Percentiles rank a stretch among this genome's conserved stretches.
Evolutionary conservation across 495 filamentous ascomycete species (phyloP).

Genomic region (Rusavskia elegans): DNA sequence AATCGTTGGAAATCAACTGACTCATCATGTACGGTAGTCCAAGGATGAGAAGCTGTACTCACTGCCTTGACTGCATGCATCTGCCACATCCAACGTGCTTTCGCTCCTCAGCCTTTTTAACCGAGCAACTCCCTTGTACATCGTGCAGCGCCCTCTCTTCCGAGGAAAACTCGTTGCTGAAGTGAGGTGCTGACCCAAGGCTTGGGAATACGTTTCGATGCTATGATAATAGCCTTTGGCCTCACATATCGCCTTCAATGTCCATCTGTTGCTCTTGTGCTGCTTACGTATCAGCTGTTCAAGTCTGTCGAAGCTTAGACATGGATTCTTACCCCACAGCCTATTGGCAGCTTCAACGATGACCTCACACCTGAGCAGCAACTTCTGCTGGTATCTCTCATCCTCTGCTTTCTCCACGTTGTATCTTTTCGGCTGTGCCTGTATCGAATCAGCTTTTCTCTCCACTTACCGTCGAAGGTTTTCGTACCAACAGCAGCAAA

Average conservation of each 20-base stretch:
- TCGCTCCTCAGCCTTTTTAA: too few species aligned
- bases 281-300: not conserved
- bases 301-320: not conserved
- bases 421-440: constrained; percentile 48
- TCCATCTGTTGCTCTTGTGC: not conserved
- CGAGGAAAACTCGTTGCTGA: too few species aligned
- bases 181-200: not conserved
- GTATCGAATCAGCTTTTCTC: constrained; percentile 17
- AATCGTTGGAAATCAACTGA: too few species aligned
- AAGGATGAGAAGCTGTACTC: too few species aligned
- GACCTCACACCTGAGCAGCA: constrained; percentile 49
- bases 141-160: too few species aligned
- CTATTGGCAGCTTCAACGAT: constrained; percentile 57
- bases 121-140: too few species aligned
- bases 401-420: constrained; percentile 43
- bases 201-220: not conserved
- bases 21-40: too few species aligned
- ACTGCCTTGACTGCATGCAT: too few species aligned
- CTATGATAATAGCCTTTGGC: not conserved
- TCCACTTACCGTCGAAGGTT: not conserved
- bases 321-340: constrained; percentile 43
- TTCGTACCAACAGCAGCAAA: constrained; percentile 46
- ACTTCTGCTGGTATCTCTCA: constrained; percentile 44
- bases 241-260: not conserved
- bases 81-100: too few species aligned